Conservation (phyloP, 805 yeast species). For the Yarrowia sp. region DNA sequence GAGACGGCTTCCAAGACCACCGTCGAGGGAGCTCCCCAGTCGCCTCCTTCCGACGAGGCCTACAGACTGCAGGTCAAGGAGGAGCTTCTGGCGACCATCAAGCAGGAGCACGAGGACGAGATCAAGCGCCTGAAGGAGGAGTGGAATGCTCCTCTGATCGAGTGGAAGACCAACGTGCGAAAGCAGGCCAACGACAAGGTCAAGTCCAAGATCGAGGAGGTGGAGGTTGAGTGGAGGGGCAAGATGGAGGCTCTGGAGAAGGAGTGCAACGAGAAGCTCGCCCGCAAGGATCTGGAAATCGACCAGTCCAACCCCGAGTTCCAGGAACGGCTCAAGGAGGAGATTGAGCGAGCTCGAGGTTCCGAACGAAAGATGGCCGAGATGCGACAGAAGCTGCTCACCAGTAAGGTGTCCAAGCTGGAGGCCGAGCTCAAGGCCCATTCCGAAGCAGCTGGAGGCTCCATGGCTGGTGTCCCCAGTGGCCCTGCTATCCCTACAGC, state of each 20-base stretch:
- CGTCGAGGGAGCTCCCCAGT: constrained; percentile 37
- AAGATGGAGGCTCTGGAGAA: background rate
- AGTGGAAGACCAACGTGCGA: constrained; percentile 7
- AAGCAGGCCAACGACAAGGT: constrained; percentile 36
- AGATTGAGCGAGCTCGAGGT: constrained; percentile 56
- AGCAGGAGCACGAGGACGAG: constrained; percentile 50
- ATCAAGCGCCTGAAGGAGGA: constrained; percentile 28
- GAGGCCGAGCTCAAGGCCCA: constrained; percentile 51
- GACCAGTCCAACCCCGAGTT: constrained; percentile 49
- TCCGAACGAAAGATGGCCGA: constrained; percentile 65
- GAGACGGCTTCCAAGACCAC: constrained; percentile 26
- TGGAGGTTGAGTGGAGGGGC: constrained; percentile 12
- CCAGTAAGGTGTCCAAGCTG: constrained; percentile 60
- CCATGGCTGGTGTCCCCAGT: background rate
- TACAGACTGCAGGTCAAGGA: constrained; percentile 44
- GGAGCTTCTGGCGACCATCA: constrained; percentile 45
- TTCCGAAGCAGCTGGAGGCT: background rate
- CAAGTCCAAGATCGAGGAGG: background rate
- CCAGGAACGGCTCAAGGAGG: constrained; percentile 53
- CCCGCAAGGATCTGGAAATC: constrained; percentile 3
- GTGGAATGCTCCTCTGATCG: constrained; percentile 13
- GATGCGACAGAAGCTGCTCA: constrained; percentile 63
- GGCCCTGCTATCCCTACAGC: background rate
- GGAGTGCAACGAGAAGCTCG: background rate
- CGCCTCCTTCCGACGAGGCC: constrained; percentile 41